Evolutionary conservation across 129 eudicot species (phyloP), one percentile per base, ranked within the genome.

Genomic region (Flaveria linearis): DNA sequence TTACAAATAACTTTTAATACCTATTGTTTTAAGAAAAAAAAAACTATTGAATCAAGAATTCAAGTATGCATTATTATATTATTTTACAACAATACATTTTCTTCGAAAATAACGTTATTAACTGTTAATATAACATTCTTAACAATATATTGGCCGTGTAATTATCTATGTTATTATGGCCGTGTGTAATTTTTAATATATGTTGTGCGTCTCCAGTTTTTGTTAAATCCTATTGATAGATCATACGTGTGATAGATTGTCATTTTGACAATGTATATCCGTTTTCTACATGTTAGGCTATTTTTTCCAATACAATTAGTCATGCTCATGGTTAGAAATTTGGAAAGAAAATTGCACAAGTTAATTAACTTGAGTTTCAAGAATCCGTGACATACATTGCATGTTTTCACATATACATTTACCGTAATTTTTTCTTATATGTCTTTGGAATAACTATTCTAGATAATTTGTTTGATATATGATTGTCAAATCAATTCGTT

Each of bases 361-460:
- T 71, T 43, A 43, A 43, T 51, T 30, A 71, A 52, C 43, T 49
- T 70, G 22, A 6, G 42, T 46, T 47, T 69, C 58, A 47, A 69
- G 11, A 26, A 69, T 46, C 22, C 74, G 25, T 69, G 58, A 30
- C 65, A 71, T 17, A 72, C 9, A 6, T n/a, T 52, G 50, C 76
- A 52, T 70, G 62, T 33, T 72, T 52, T 36, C 42, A 51, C 25
- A 71, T 30, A 18, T 46, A 71, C 22, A 41, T 51, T 71, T 28
- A 50, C 75, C 9, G 7, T 22, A 58, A 6, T 3, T 4, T 60
- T 61, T 61, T 61, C 67, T 26, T 25, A 26, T 20, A 33, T 30
- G 2, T 51, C 49, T 28, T 17, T 18, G 7, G 41, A 36, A 36
- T 36, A 45, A 15, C 39, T 5, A 22, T 15, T 65, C 49, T 14